Evolutionary conservation across 306 rosid species (phyloP).

Genomic region (Astragalus membranaceus): DNA sequence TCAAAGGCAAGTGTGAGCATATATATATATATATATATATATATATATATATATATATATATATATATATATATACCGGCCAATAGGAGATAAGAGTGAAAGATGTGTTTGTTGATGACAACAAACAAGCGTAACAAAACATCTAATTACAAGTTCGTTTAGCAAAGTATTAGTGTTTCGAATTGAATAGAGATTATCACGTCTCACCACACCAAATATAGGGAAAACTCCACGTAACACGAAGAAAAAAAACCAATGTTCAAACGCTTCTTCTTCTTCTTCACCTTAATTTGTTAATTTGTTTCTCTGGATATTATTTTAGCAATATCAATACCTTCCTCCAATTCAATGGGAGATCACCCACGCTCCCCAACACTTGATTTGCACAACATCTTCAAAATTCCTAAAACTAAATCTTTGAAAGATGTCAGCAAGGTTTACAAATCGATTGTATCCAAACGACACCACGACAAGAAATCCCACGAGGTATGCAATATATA

Average conservation of each 20-base stretch:
- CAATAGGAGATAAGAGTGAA: too few species aligned
- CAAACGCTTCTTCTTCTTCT: slow-evolving; percentile 5
- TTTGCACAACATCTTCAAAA: slow-evolving; percentile 41
- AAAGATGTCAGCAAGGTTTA: slow-evolving; percentile 56
- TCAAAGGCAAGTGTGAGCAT: too few species aligned
- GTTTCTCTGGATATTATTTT: slow-evolving; percentile 16
- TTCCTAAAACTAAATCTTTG: slow-evolving; percentile 36
- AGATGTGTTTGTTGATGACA: slow-evolving; percentile 21
- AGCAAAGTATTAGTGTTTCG: slow-evolving; percentile 16
- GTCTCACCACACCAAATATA: slow-evolving; percentile 19
- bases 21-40: too few species aligned
- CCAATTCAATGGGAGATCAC: slow-evolving; percentile 44
- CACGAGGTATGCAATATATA: slow-evolving; percentile 16
- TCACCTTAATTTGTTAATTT: not conserved
- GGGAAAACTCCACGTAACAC: not conserved
- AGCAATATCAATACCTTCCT: not conserved
- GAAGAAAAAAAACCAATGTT: slow-evolving; percentile 1
- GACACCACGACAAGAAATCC: slow-evolving; percentile 16
- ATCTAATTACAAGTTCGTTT: slow-evolving; percentile 11
- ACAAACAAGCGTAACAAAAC: slow-evolving; percentile 12
- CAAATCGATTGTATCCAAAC: slow-evolving; percentile 27
- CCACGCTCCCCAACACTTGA: slow-evolving; percentile 43
- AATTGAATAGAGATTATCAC: slow-evolving; percentile 17
- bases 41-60: too few species aligned
- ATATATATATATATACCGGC: not conserved